Evolutionary conservation across 176 grass and related monocot species (phyloP).

Genomic region (Miscanthus lutarioriparius): DNA sequence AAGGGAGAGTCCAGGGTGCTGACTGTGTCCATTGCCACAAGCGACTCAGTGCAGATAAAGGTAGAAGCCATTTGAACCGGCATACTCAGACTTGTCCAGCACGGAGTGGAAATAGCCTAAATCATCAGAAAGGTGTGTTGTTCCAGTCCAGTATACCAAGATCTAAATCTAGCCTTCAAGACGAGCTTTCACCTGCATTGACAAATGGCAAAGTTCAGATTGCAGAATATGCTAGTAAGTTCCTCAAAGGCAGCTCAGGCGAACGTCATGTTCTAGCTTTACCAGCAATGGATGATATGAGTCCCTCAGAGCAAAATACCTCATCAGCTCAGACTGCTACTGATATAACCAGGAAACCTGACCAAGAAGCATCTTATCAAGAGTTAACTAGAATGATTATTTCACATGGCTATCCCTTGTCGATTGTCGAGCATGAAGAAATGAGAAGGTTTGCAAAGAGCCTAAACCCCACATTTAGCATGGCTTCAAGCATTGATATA

Average conservation of each 20-base stretch:
- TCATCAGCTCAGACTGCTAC: constrained; percentile 19
- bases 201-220: constrained; percentile 65
- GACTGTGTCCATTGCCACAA: constrained; percentile 56
- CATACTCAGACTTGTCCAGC: constrained; percentile 45
- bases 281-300: constrained; percentile 35
- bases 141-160: constrained; percentile 30
- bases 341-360: constrained; percentile 32
- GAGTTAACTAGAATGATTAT: constrained; percentile 52
- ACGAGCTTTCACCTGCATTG: constrained; percentile 56
- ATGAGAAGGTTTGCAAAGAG: constrained; percentile 55
- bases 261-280: constrained; percentile 48
- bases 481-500: constrained; percentile 51
- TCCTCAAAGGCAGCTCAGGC: constrained; percentile 18
- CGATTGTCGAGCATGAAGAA: constrained; percentile 56
- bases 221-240: constrained; percentile 54
- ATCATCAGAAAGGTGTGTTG: constrained; percentile 33
- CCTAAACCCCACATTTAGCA: constrained; percentile 53
- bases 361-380: constrained; percentile 49
- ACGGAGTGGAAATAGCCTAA: constrained; percentile 25
- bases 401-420: constrained; percentile 55
- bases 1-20: constrained; percentile 49
- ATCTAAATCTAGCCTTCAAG: constrained; percentile 42
- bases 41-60: constrained; percentile 49
- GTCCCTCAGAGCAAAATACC: constrained; percentile 18
- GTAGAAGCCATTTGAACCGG: constrained; percentile 51